Conservation (phyloP, 1,284 basidiomycete genomes). For the Cutaneotrichosporon spelunceum region DNA sequence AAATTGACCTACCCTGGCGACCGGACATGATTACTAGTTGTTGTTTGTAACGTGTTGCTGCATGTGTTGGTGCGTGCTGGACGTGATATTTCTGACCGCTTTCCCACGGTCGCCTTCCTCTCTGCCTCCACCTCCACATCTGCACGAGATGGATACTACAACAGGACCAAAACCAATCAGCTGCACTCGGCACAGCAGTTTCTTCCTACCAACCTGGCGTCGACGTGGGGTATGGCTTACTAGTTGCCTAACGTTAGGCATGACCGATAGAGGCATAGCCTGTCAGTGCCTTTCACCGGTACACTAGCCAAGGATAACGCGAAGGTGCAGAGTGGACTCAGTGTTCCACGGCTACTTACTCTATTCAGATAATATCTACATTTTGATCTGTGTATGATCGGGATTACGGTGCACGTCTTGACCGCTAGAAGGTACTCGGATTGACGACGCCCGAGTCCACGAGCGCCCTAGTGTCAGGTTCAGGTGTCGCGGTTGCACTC, state of each 20-base stretch:
- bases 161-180: not conserved
- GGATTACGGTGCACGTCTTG: not conserved
- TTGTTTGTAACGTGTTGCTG: not conserved
- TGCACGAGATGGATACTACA: not conserved
- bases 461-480: slow-evolving; percentile 9
- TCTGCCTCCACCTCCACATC: not conserved
- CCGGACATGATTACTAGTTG: slow-evolving; percentile 5
- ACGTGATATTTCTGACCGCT: not conserved
- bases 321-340: not conserved
- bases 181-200: too few relatives aligned
- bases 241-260: too few relatives aligned
- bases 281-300: too few relatives aligned
- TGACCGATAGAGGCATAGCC: too few relatives aligned
- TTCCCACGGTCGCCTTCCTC: slow-evolving; percentile 6
- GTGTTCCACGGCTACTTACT: not conserved
- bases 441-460: slow-evolving; percentile 1
- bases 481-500: not conserved
- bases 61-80: not conserved
- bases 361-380: not conserved
- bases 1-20: not conserved
- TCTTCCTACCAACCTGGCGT: not conserved
- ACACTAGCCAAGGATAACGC: not conserved
- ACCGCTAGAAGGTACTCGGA: not conserved
- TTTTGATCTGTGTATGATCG: not conserved
- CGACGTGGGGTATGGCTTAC: too few relatives aligned